These are phyloP conservation scores for Kurtzmaniella quercitrusa DNA, from an alignment of 1,139 yeast genomes.

Conservation along the genomic window DNA sequence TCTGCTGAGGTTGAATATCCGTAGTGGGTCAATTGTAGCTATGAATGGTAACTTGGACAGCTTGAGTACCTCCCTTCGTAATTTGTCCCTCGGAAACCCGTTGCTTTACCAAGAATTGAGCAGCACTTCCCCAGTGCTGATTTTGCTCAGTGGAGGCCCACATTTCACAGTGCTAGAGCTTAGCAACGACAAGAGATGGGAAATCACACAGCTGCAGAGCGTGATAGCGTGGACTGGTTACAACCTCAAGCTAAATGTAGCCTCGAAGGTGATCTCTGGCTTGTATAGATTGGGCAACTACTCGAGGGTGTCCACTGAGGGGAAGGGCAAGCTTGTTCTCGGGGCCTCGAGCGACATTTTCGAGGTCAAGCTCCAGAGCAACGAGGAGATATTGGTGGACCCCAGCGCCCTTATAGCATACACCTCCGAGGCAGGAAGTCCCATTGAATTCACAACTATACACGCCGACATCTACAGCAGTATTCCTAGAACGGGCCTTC, in stretches of 20 bases:
- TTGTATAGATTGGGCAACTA: slow-evolving; percentile 14
- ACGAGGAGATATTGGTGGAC: slow-evolving; percentile 31
- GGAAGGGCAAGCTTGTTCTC: slow-evolving; percentile 35
- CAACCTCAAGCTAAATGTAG: slow-evolving; percentile 19
- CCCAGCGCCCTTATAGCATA: slow-evolving; percentile 33
- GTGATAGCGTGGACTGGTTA: slow-evolving; percentile 47
- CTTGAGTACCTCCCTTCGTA: slow-evolving; percentile 12
- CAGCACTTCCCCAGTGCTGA: slow-evolving; percentile 21
- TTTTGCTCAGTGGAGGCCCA: slow-evolving; percentile 26
- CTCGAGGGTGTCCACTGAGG: slow-evolving; percentile 21
- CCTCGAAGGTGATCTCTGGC: slow-evolving; percentile 9
- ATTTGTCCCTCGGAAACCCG: slow-evolving; percentile 3
- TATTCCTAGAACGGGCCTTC: slow-evolving; percentile 4
- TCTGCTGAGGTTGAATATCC: slow-evolving; percentile 27
- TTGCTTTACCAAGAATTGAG: slow-evolving; percentile 23
- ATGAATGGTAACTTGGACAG: slow-evolving; percentile 29
- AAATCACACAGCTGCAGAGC: slow-evolving; percentile 23
- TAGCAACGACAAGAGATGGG: slow-evolving; percentile 25
- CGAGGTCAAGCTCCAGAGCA: slow-evolving; percentile 23
- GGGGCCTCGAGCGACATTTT: slow-evolving; percentile 32
- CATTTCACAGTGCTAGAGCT: slow-evolving; percentile 25
- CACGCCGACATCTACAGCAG: background rate
- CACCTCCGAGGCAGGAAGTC: background rate
- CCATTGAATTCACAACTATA: slow-evolving; percentile 3
- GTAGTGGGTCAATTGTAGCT: slow-evolving; percentile 30